Evolutionary conservation across 371 early-diverging fungal species (phyloP), one percentile per base, ranked within the genome.

Genomic region (Lichtheimia ramosa): DNA sequence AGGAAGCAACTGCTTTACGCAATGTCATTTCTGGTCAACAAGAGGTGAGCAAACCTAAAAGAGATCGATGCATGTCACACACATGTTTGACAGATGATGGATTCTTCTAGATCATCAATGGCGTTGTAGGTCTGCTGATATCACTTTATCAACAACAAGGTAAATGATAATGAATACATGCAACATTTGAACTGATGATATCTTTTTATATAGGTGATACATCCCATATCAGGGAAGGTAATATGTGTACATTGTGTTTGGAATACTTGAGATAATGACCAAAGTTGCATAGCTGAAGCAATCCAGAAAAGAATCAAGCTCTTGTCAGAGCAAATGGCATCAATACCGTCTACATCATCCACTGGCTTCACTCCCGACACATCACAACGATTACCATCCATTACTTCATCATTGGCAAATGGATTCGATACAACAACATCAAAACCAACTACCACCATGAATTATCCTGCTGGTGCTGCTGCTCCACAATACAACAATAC

Each of bases 1-100:
- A 58, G 13, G 59, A 67, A 51, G 56, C 56, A 3, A 5, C 53
- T 0, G 40, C 18, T 40, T 18, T 67, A 39, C 58, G 41, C 18
- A 55, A 25, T 28, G 25, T 48, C 7, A 21, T 63, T 15, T 20
- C 56, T 10, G 49, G 52, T 15, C 67, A 67, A 41, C 67, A 67
- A 39, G 52, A 62, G 51, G 67, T 62, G 56, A 18, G 24, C 10
- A 50, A n/a, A 15, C 7, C 1, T 7, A 15, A 5, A 1, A 51
- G 27, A 6, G 24, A 8, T 43, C 2, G 23, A 20, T 53, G 14
- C 5, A 28, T 49, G 5, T 25, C 23, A 42, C 28, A 42, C n/a
- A 6, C 1, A 1, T 42, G 13, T 21, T 21, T 21, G 46, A 46
- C 34, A 34, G 8, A 6, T 5, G 10, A 34, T 34, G 46, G 46